Conservation (phyloP, 2,329 filamentous ascomycete genomes). For the Neonectria magnoliae region DNA sequence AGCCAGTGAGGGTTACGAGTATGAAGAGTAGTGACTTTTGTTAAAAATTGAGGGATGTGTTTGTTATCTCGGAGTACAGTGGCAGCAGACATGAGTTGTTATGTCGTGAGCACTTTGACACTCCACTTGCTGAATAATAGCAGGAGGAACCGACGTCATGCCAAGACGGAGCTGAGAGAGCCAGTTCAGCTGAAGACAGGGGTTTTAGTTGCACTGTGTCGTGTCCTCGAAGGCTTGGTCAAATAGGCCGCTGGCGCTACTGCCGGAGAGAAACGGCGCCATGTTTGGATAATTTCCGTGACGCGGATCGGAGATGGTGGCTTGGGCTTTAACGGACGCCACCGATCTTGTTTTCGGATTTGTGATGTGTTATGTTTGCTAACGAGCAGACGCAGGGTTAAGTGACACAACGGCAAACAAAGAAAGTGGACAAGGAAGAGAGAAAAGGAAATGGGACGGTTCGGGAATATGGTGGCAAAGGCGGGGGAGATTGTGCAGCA, state of each 20-base stretch:
- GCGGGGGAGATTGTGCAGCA: conserved; percentile 38
- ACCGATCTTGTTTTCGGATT: neutral
- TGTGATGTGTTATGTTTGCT: neutral
- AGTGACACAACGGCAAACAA: too few relatives aligned
- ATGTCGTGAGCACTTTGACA: neutral
- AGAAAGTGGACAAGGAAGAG: neutral
- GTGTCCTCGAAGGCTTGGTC: neutral
- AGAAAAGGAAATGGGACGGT: conserved; percentile 33
- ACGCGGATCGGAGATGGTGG: neutral
- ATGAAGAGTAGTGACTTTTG: neutral
- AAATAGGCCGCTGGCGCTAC: neutral
- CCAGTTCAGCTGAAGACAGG: conserved; percentile 8
- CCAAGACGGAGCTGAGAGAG: conserved; percentile 14
- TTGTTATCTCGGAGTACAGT: neutral
- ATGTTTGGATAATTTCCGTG: neutral
- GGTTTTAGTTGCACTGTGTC: neutral
- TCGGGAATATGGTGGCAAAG: conserved; percentile 37
- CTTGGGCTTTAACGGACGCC: neutral
- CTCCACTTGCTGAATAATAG: neutral
- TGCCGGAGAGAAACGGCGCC: neutral
- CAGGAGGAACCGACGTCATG: neutral
- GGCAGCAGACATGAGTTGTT: neutral
- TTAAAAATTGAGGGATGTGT: neutral
- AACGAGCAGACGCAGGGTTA: too few relatives aligned
- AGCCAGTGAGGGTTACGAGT: neutral